Evolutionary conservation across 495 filamentous ascomycete genomes (phyloP), one percentile per base, ranked within the genome.

Genomic region (Penicillium dipodomyicola): DNA sequence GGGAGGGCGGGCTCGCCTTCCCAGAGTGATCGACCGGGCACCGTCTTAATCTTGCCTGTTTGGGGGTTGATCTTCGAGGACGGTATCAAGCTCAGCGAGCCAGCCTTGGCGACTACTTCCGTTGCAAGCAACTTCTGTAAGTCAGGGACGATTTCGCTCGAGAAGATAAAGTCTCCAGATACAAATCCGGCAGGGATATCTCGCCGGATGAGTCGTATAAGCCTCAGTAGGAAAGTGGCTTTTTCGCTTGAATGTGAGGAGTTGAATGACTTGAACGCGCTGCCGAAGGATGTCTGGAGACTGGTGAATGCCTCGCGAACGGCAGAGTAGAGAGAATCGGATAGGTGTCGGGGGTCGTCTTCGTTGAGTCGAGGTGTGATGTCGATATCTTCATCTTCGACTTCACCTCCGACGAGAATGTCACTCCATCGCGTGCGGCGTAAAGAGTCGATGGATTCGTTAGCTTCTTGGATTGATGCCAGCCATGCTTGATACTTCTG

Each of bases 1-100:
- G 94, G 94, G 25, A 96, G 65, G 33, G 81, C 78, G 0, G 90
- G 91, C 19, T 81, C 75, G 0, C 87, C 87, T 63, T 94, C 91
- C 91, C 90, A 96, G 1, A 96, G 78, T 1, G 79, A 76, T 56
- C 82, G 73, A 17, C 84, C 74, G 49, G 70, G 74, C 0, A 77
- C 51, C n/a, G 25, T 47, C 23, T 57, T 68, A 17, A 59, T 19
- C 3, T 56, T 63, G 23, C 62, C 49, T 2, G 59, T 59, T 14
- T 67, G 54, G 12, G 52, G 27, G 12, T 53, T 39, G 8, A 11
- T 20, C 14, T 53, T 54, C 1, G 37, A 50, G 0, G 59, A 46
- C 23, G 59, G 56, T 1, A 67, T 30, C 44, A 67, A 47, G 5
- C 52, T 58, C 19, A 59, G 32, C 5, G 52, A 44, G 7, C 59